A percentile compares a stretch with the other conserved stretches of the same genome.
phyloP scores from a whole-genome alignment of 176 grass and related monocot genomes.

The Aegilops umbellulata region DNA sequence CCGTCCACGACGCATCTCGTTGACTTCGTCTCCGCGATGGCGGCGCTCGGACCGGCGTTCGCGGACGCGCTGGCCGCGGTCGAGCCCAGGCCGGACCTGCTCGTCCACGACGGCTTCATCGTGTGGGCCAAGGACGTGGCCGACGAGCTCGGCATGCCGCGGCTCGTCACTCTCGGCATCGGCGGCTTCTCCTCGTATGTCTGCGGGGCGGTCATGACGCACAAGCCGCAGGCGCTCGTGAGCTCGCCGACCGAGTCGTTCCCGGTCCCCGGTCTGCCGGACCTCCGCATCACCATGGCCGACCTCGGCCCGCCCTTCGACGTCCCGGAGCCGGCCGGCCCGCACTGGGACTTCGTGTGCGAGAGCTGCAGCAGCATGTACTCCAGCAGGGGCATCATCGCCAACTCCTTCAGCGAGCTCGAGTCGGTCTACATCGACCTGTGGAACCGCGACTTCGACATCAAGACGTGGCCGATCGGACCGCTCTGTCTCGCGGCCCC shows the following conservation, averaged over 20 bases:
- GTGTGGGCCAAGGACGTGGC: slow-evolving; percentile 40
- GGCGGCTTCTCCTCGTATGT: slow-evolving; percentile 26
- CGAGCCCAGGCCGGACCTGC: slow-evolving; percentile 33
- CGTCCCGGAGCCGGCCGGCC: slow-evolving; percentile 35
- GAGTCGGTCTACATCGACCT: slow-evolving; percentile 41
- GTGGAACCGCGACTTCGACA: not conserved
- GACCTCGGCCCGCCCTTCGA: slow-evolving; percentile 49
- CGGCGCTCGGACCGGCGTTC: slow-evolving; percentile 25
- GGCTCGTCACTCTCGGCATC: slow-evolving; percentile 32
- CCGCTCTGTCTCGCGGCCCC: slow-evolving; percentile 42
- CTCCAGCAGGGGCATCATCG: slow-evolving; percentile 22
- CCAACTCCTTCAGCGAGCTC: slow-evolving; percentile 54
- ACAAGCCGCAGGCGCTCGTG: slow-evolving; percentile 32
- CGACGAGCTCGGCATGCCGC: slow-evolving; percentile 34
- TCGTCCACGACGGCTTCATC: slow-evolving; percentile 52
- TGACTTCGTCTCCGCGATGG: not conserved
- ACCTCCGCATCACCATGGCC: slow-evolving; percentile 31
- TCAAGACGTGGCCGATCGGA: slow-evolving; percentile 37
- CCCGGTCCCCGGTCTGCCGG: slow-evolving; percentile 16
- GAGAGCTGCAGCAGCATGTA: rapidly evolving
- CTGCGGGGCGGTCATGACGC: rapidly evolving
- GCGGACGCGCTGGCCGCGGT: not conserved
- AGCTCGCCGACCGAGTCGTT: slow-evolving; percentile 42
- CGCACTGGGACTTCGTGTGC: slow-evolving; percentile 20
- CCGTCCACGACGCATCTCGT: slow-evolving; percentile 2